Conservation (phyloP, 164 flowering plant species). For the Berberis vulgaris region DNA sequence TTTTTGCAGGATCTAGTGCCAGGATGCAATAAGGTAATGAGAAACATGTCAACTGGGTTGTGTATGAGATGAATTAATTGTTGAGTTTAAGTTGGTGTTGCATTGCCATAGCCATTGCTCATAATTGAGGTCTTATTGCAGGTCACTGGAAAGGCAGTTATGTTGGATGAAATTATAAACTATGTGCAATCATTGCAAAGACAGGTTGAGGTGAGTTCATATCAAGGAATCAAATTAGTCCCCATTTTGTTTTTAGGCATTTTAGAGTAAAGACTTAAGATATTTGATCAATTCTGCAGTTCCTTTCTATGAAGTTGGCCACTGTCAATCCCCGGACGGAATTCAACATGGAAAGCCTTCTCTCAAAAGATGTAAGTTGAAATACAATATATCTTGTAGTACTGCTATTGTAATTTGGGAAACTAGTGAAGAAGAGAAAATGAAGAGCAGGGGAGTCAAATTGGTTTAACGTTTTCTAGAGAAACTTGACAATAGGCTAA, state of each 20-base stretch:
- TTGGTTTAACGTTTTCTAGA: no score
- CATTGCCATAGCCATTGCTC: slow-evolving; percentile 11
- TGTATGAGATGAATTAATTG: not conserved
- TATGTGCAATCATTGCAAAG: slow-evolving; percentile 92
- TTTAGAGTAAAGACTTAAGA: slow-evolving; percentile 1
- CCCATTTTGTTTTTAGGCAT: not conserved
- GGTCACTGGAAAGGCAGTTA: slow-evolving; percentile 96
- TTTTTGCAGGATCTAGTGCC: slow-evolving; percentile 95
- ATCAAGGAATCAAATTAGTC: not conserved
- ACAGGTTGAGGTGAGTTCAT: slow-evolving; percentile 79
- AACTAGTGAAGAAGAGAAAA: not conserved
- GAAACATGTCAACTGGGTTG: not conserved
- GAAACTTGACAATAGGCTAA: no score
- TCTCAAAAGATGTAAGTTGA: slow-evolving; percentile 51
- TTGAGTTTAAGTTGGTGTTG: not conserved
- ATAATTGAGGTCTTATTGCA: slow-evolving; percentile 11
- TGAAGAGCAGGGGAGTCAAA: no score
- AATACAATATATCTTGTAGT: no score
- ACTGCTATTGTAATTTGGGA: not conserved
- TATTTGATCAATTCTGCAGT: slow-evolving; percentile 9
- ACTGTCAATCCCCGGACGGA: no score
- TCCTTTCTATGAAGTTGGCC: no score
- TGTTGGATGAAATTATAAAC: slow-evolving; percentile 94
- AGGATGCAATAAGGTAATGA: slow-evolving; percentile 78
- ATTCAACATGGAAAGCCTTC: no score